Evolutionary conservation across 1,284 basidiomycete genomes (phyloP).

Genomic region (Gomphus bonarii): DNA sequence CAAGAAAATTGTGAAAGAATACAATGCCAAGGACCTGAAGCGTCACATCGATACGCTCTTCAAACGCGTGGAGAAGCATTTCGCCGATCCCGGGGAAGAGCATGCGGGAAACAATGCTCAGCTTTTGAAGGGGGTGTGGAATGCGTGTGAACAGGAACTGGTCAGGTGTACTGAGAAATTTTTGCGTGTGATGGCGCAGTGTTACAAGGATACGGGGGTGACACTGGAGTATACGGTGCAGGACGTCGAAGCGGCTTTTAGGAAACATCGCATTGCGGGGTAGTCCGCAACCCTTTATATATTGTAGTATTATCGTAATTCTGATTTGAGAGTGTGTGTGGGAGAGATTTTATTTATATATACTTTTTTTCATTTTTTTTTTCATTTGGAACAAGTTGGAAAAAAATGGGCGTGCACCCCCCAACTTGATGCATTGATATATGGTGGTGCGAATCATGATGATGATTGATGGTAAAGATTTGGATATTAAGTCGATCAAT

Average conservation of each 20-base stretch:
- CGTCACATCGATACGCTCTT: slow-evolving; percentile 80
- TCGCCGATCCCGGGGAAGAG: slow-evolving; percentile 56
- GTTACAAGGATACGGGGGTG: slow-evolving; percentile 65
- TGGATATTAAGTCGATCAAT: too few species aligned
- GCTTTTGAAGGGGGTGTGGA: slow-evolving; percentile 79
- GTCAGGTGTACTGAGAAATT: slow-evolving; percentile 64
- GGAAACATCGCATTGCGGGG: slow-evolving; percentile 36
- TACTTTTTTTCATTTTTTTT: too few species aligned
- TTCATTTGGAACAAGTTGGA: too few species aligned
- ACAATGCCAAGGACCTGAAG: slow-evolving; percentile 79
- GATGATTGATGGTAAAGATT: too few species aligned
- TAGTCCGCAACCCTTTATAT: neutral
- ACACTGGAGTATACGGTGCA: slow-evolving; percentile 63
- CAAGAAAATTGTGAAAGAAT: slow-evolving; percentile 83
- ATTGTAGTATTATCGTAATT: too few species aligned
- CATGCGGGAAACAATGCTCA: slow-evolving; percentile 22
- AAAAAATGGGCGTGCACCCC: too few species aligned
- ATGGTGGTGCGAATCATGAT: too few species aligned
- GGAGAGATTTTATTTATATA: too few species aligned
- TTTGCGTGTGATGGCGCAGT: slow-evolving; percentile 56
- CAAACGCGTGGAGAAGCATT: slow-evolving; percentile 94
- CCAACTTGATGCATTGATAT: too few species aligned
- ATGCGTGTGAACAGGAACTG: slow-evolving; percentile 76
- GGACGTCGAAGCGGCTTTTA: slow-evolving; percentile 74
- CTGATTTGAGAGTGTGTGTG: too few species aligned